Evolutionary conservation across 192 early-diverging fungal genomes (phyloP), one percentile per base, ranked within the genome.

Genomic region (Fimicolochytrium jonesii): DNA sequence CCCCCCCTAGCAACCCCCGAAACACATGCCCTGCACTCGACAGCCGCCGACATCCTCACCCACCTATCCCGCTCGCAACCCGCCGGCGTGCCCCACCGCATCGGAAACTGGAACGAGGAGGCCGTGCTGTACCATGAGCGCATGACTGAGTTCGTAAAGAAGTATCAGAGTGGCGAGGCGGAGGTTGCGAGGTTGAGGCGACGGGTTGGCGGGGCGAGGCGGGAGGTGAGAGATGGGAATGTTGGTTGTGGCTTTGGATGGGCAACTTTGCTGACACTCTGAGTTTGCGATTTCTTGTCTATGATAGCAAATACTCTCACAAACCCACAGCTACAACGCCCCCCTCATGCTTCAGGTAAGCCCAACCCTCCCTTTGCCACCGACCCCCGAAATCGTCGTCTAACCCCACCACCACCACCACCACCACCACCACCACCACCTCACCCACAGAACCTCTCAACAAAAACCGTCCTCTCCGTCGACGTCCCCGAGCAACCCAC

Each of bases 31-130:
- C 15, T 64, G 4, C 35, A 39, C 20, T 26, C 55, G 18, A 15
- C 17, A 6, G 52, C 52, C 37, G 49, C 49, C 0, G 62, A 59
- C 46, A 44, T 67, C 23, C 25, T 67, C 15, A 36, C 13, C 10
- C 47, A 51, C 15, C 33, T 67, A 2, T 50, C 66, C 0, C 26
- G 32, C 5, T 35, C 57, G 26, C n/a, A n/a, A n/a, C n/a, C n/a
- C n/a, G n/a, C n/a, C n/a, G n/a, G n/a, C n/a, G 66, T 67, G 37
- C 48, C 66, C 2, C 66, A 67, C 6, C 30, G 66, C 18, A 67
- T 17, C 4, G 75, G 75, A 25, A 77, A 77, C 67, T 77, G 75
- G 75, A 73, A 42, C 34, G 75, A 77, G 59, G 75, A 77, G 41
- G 62, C 70, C 10, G 71, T 77, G 10, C 49, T 73, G 36, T 41